phyloP scores from a whole-genome alignment of 1,284 basidiomycete genomes.

The Bondarzewia mesenterica region DNA sequence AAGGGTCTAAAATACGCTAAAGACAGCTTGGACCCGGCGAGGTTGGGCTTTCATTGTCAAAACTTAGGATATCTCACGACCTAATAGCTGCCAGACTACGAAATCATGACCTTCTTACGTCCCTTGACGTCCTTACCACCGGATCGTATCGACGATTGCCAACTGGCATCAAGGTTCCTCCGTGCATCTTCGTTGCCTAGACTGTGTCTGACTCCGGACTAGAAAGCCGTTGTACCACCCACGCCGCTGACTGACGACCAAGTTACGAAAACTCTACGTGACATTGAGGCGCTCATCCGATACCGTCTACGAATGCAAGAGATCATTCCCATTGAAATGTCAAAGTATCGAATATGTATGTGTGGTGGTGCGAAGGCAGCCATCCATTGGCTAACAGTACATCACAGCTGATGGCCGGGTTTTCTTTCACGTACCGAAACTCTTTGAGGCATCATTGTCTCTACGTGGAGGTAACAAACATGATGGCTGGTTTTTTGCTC shows the following conservation, averaged over 20 bases:
- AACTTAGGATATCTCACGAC: background rate
- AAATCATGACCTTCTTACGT: constrained; percentile 86
- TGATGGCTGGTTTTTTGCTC: constrained; percentile 79
- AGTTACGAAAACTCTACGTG: constrained; percentile 54
- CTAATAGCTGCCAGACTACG: constrained; percentile 48
- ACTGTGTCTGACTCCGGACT: background rate
- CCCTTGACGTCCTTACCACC: constrained; percentile 77
- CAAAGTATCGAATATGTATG: constrained; percentile 60
- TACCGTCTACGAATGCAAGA: constrained; percentile 71
- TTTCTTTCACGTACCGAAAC: constrained; percentile 60
- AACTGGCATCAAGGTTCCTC: constrained; percentile 61
- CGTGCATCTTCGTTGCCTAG: constrained; percentile 8
- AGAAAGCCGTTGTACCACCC: constrained; percentile 64
- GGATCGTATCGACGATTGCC: constrained; percentile 80
- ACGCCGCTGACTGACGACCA: constrained; percentile 61
- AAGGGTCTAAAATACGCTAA: constrained; percentile 56
- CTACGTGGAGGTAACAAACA: constrained; percentile 56
- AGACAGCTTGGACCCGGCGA: constrained; percentile 59
- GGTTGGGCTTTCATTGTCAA: constrained; percentile 28
- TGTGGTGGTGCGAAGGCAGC: constrained; percentile 7
- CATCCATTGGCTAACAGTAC: too few relatives aligned
- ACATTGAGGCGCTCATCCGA: constrained; percentile 71
- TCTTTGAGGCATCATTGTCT: constrained; percentile 75
- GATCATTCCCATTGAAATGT: constrained; percentile 71
- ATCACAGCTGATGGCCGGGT: constrained; percentile 60